Conservation (phyloP, 139 green algal genomes). For the Yamagishiella unicocca region DNA sequence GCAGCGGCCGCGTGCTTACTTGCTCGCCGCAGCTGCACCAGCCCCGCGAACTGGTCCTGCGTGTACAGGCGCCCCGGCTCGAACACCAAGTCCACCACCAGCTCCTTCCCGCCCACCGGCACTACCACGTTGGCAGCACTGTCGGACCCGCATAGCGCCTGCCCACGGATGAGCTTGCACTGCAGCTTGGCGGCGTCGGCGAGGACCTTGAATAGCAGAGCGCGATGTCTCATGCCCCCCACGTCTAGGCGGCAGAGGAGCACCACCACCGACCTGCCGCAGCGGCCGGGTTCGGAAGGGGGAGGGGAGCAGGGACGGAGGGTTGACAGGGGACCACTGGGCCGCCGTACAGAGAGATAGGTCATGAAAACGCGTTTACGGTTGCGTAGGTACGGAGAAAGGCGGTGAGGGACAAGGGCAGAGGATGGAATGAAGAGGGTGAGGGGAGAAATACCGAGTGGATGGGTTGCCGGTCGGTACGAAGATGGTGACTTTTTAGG, state of each 20-base stretch:
- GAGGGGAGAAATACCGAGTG: too few species aligned
- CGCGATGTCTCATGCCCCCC: constrained; percentile 78
- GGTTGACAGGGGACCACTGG: too few species aligned
- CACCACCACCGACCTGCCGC: constrained; percentile 66
- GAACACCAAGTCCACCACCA: constrained; percentile 70
- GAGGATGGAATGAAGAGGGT: background rate
- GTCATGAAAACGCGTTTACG: too few species aligned
- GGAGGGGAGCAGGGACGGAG: too few species aligned
- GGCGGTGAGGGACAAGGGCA: too few species aligned
- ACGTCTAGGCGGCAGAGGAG: constrained; percentile 70
- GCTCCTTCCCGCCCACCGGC: constrained; percentile 51
- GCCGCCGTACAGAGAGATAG: too few species aligned
- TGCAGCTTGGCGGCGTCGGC: constrained; percentile 70
- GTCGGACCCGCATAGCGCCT: constrained; percentile 26
- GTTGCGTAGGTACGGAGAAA: too few species aligned
- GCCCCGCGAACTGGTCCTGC: background rate
- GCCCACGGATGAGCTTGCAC: constrained; percentile 73
- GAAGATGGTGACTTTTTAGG: too few species aligned
- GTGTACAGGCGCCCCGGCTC: constrained; percentile 57
- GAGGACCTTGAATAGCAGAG: constrained; percentile 92
- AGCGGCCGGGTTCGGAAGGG: too few species aligned
- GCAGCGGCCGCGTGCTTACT: too few species aligned
- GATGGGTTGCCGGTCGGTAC: too few species aligned
- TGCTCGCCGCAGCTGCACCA: background rate
- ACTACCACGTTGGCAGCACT: constrained; percentile 54